A percentile compares a stretch with the other conserved stretches of the same genome.
Evolutionary conservation across 1,284 basidiomycete species (phyloP).

Genomic region (Ustilago shanxiensis): DNA sequence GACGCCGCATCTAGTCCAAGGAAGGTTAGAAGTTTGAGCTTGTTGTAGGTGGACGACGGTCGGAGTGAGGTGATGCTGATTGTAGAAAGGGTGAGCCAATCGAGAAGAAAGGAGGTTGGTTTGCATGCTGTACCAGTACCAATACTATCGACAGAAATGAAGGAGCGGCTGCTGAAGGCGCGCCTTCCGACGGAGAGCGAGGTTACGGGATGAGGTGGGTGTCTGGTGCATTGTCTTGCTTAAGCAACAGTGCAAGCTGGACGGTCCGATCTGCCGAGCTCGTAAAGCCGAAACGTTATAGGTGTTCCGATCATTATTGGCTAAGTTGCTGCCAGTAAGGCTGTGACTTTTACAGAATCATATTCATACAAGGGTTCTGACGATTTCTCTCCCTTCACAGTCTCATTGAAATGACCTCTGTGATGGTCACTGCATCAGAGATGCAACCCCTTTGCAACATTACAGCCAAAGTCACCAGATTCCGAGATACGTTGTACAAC

Average conservation of each 20-base stretch:
- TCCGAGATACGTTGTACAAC: neutral
- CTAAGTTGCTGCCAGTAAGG: neutral
- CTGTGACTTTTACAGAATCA: too few relatives aligned
- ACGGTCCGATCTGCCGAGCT: neutral
- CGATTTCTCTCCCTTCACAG: too few relatives aligned
- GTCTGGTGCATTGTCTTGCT: neutral
- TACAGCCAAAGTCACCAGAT: neutral
- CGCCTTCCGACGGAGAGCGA: neutral
- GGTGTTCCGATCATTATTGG: neutral
- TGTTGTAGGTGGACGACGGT: neutral
- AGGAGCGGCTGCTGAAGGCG: neutral
- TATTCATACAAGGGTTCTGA: too few relatives aligned
- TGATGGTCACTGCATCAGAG: too few relatives aligned
- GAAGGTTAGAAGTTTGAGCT: too few relatives aligned
- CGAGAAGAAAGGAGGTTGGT: neutral
- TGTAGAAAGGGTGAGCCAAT: neutral
- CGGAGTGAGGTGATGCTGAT: neutral
- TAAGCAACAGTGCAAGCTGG: neutral
- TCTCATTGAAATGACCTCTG: too few relatives aligned
- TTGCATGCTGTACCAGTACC: neutral
- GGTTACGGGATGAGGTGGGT: neutral
- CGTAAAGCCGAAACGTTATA: neutral
- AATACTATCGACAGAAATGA: neutral
- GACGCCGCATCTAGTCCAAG: too few relatives aligned
- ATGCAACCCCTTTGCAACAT: neutral